Percentiles rank a stretch among this genome's conserved stretches.
Evolutionary conservation across 192 early-diverging fungal species (phyloP).

Genomic region (Backusella australiensis): DNA sequence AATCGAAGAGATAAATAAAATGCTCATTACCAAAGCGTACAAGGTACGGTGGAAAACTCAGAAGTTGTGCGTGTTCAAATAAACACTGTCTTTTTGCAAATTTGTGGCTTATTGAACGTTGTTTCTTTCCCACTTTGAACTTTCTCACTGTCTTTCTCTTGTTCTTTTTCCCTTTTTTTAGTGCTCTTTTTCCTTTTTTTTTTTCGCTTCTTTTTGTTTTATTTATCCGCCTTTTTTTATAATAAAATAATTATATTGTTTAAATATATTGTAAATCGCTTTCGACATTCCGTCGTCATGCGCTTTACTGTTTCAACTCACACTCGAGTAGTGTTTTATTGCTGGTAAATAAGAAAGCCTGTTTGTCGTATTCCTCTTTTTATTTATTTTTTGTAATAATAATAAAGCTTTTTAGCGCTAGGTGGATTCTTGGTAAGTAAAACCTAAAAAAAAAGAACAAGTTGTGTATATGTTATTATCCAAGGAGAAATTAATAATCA

Average conservation of each 20-base stretch:
- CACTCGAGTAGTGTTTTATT: slow-evolving; percentile 5
- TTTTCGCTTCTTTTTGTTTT: neutral
- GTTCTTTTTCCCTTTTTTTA: neutral
- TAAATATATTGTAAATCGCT: neutral
- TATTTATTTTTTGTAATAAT: neutral
- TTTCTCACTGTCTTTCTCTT: neutral
- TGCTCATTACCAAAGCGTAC: neutral
- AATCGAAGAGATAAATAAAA: neutral
- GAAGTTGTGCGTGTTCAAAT: neutral
- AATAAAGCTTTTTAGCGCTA: slow-evolving; percentile 24
- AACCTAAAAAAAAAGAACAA: neutral
- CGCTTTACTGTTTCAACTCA: neutral
- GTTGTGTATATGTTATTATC: neutral
- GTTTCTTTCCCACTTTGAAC: neutral
- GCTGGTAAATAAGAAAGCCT: neutral
- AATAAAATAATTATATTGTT: neutral
- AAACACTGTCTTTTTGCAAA: neutral
- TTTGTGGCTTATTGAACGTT: slow-evolving; percentile 8
- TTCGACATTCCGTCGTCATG: neutral
- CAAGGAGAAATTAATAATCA: neutral
- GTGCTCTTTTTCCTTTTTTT: neutral
- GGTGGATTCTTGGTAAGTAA: slow-evolving; percentile 30
- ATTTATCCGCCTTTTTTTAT: neutral
- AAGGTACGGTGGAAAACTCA: neutral
- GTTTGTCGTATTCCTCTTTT: neutral